Percentiles rank a stretch among this genome's conserved stretches.
Conservation (phyloP, 306 rosid species). For the Trifolium pratense region DNA sequence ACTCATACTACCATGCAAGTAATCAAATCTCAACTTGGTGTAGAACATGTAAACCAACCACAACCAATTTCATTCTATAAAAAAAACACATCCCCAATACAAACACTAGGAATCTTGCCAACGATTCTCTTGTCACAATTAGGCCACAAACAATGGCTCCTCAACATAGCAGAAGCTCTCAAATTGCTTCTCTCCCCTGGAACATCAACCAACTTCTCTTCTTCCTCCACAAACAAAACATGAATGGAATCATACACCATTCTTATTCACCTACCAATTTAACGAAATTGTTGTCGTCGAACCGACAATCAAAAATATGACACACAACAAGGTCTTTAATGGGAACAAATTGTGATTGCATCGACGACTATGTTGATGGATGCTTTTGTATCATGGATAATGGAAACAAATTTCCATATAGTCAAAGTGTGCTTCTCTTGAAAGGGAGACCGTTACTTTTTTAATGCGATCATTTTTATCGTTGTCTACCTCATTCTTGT, state of each 20-base stretch:
- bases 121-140: conserved; percentile 86
- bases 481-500: too few species aligned
- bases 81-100: conserved; percentile 80
- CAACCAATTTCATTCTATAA: conserved; percentile 78
- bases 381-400: too few species aligned
- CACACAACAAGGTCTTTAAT: too few species aligned
- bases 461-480: too few species aligned
- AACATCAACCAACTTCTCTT: conserved; percentile 48
- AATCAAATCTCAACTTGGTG: conserved; percentile 89
- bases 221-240: conserved; percentile 53
- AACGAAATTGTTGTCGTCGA: conserved; percentile 64
- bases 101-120: conserved; percentile 82
- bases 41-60: conserved; percentile 88
- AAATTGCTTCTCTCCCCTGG: conserved; percentile 61
- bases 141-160: conserved; percentile 71
- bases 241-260: conserved; percentile 81
- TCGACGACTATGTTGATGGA: too few species aligned
- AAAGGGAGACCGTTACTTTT: too few species aligned
- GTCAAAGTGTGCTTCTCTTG: too few species aligned
- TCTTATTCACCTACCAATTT: conserved; percentile 65
- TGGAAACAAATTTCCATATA: too few species aligned
- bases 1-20: conserved; percentile 77
- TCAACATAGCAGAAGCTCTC: conserved; percentile 65
- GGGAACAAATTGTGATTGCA: too few species aligned
- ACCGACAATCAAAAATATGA: conserved; percentile 54